Evolutionary conservation across 2,329 filamentous ascomycete genomes (phyloP), one percentile per base, ranked within the genome.

Genomic region (Diaporthe helianthi): DNA sequence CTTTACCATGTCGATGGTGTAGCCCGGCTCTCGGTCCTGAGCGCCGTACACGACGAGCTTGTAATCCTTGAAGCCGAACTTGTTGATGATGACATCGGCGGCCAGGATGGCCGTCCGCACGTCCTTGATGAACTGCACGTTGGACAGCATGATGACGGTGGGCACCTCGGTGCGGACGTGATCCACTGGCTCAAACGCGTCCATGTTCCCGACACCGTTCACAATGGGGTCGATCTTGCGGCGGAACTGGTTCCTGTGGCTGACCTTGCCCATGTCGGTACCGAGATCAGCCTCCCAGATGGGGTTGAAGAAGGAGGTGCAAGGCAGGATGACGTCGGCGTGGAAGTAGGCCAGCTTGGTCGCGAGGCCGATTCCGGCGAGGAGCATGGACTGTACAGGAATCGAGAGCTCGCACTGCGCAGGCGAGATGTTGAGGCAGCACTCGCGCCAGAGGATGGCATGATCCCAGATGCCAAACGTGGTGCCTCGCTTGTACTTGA

Each of bases 1-100:
- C 74, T 86, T 86, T 75, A 84, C 85, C 78, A 84, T 89, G 74
- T 84, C 86, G 0, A 86, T 86, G 1, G 86, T 87, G 73, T 89
- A 89, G 1, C 86, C 84, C 0, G 88, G 88, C 29, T 87, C 84
- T 71, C 88, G 87, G 76, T 90, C 88, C 67, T 89, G 85, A 22
- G 87, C 87, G 13, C 88, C 88, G 73, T 90, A 90, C 22, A 90
- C 85, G 69, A 88, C 84, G 2, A 90, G 83, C 65, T 84, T 82
- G 76, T 90, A 90, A 70, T 90, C 87, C 51, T 82, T 84, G 77
- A 90, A 90, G n/a, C 88, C 87, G 83, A 85, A 90, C 73, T 87
- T 83, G 75, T 90, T 90, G 72, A 89, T 84, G 71, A 90, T 90
- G 71, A 90, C 85, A 73, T 90, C 88, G 1, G 88, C 88, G 8